A percentile compares a stretch with the other conserved stretches of the same genome.
Conservation (phyloP, 108 stramenopile genomes). For the Poteriospumella lacustris region DNA sequence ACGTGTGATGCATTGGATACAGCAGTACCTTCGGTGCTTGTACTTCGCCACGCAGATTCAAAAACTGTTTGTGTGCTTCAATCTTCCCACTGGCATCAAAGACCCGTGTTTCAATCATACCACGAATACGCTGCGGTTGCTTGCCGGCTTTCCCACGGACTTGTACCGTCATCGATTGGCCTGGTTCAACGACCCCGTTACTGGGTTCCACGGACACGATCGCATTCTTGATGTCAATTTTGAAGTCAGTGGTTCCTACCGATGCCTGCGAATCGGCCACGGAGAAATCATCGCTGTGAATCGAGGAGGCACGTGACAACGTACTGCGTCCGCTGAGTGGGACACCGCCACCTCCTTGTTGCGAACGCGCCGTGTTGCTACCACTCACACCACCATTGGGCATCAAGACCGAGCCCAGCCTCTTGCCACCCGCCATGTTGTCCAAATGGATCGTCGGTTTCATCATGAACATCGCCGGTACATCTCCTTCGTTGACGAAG, state of each 20-base stretch:
- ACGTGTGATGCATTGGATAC: neutral
- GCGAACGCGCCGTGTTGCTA: neutral
- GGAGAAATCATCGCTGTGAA: slow-evolving; percentile 10
- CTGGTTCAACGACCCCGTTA: neutral
- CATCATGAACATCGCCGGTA: neutral
- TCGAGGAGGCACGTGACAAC: neutral
- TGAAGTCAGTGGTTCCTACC: neutral
- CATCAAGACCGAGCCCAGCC: too few relatives aligned
- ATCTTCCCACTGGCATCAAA: neutral
- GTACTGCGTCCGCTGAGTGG: neutral
- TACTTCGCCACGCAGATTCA: slow-evolving; percentile 35
- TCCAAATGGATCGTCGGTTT: neutral
- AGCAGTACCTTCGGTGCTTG: slow-evolving; percentile 34
- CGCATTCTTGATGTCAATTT: slow-evolving; percentile 15
- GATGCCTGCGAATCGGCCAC: neutral
- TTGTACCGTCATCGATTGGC: neutral
- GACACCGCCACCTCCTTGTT: neutral
- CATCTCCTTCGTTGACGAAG: slow-evolving; percentile 18
- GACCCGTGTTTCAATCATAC: neutral
- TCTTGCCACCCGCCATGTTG: too few relatives aligned
- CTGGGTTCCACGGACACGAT: neutral
- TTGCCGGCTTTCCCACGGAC: slow-evolving; percentile 17
- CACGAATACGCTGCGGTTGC: slow-evolving; percentile 19
- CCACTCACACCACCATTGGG: neutral
- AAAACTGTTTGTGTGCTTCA: slow-evolving; percentile 1